These are phyloP conservation scores for Artemisia tridentata DNA, from an alignment of 129 eudicot species.

Conservation along the genomic window DNA sequence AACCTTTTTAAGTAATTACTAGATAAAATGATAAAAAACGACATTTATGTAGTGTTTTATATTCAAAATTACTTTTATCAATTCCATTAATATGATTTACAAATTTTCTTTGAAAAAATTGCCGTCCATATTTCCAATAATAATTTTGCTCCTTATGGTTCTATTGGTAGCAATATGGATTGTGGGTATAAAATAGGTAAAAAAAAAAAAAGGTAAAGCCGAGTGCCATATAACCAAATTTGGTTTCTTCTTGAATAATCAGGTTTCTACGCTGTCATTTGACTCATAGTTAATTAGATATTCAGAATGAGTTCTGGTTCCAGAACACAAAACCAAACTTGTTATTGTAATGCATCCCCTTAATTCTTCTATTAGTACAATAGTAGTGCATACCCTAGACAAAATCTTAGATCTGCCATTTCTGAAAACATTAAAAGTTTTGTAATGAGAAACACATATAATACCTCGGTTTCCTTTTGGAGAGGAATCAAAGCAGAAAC, in stretches of 20 bases:
- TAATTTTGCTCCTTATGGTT: not conserved
- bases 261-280: not conserved
- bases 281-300: not conserved
- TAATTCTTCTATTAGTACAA: not conserved
- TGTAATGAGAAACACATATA: not conserved
- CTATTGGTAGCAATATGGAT: not conserved
- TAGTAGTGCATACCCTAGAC: not conserved
- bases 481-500: conserved; percentile 85
- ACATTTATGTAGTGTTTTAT: not conserved
- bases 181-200: not conserved
- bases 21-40: not conserved
- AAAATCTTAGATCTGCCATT: not conserved
- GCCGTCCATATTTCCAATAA: not conserved
- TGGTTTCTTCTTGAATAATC: not conserved
- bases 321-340: not conserved
- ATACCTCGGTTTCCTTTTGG: conserved; percentile 87
- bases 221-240: not conserved
- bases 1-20: not conserved
- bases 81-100: not conserved
- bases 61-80: not conserved
- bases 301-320: not conserved
- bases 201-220: not conserved
- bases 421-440: not conserved
- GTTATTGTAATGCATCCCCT: not conserved
- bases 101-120: not conserved